Percentiles rank a stretch among this genome's conserved stretches.
These are phyloP conservation scores for Lactifluus subvellereus DNA, from an alignment of 768 basidiomycete genomes.

Conservation along the genomic window DNA sequence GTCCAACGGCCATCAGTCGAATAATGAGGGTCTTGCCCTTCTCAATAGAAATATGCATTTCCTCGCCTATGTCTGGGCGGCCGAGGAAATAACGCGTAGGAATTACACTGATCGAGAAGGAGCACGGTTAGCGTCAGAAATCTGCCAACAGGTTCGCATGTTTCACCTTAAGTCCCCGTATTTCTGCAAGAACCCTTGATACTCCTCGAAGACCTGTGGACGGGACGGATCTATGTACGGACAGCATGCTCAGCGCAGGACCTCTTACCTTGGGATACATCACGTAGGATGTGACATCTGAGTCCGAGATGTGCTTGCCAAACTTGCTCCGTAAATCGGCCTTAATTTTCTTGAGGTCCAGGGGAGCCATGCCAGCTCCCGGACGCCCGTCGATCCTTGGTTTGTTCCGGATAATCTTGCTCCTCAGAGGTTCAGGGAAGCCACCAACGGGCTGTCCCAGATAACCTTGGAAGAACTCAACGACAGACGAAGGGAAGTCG, in stretches of 20 bases:
- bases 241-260: background rate
- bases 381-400: slow-evolving; percentile 91
- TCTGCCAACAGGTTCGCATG: slow-evolving; percentile 8
- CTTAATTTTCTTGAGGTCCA: slow-evolving; percentile 97
- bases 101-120: slow-evolving; percentile 56
- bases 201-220: slow-evolving; percentile 90
- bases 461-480: slow-evolving; percentile 99
- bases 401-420: slow-evolving; percentile 88
- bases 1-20: slow-evolving; percentile 91
- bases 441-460: slow-evolving; percentile 97
- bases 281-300: slow-evolving; percentile 90
- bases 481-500: slow-evolving; percentile 96
- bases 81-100: slow-evolving; percentile 97
- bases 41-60: slow-evolving; percentile 95
- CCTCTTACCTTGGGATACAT: slow-evolving; percentile 91
- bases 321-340: slow-evolving; percentile 88
- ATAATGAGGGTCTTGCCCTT: slow-evolving; percentile 96
- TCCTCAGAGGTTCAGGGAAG: slow-evolving; percentile 95
- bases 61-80: slow-evolving; percentile 86
- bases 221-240: background rate
- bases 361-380: slow-evolving; percentile 76
- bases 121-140: slow-evolving; percentile 14
- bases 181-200: slow-evolving; percentile 89
- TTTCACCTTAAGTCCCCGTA: slow-evolving; percentile 89
- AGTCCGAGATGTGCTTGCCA: slow-evolving; percentile 90